A percentile compares a stretch with the other conserved stretches of the same genome.
phyloP scores from a whole-genome alignment of 805 yeast species.

The Saturnispora besseyi region DNA sequence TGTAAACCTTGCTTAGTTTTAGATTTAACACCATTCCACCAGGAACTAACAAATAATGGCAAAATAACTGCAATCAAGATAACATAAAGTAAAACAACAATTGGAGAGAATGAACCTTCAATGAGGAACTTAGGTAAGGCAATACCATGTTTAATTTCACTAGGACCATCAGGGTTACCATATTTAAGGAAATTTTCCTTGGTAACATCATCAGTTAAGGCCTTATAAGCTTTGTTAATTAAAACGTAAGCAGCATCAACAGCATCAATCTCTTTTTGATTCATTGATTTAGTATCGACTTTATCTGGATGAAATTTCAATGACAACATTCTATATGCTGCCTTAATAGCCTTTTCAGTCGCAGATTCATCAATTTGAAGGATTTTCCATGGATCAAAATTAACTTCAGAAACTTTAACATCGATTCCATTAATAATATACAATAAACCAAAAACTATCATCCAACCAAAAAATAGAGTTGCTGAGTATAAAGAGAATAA shows the following conservation, averaged over 20 bases:
- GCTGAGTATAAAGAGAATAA: slow-evolving; percentile 28
- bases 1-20: slow-evolving; percentile 79
- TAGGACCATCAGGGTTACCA: slow-evolving; percentile 99
- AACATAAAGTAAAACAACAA: slow-evolving; percentile 57
- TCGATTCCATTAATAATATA: slow-evolving; percentile 37
- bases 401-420: slow-evolving; percentile 32
- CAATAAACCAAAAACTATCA: slow-evolving; percentile 35
- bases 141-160: slow-evolving; percentile 81
- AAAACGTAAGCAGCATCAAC: slow-evolving; percentile 72
- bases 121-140: slow-evolving; percentile 89
- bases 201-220: slow-evolving; percentile 82
- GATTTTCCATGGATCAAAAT: slow-evolving; percentile 87
- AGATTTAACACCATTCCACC: slow-evolving; percentile 84
- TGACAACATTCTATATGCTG: slow-evolving; percentile 79
- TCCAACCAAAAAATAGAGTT: slow-evolving; percentile 51
- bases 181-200: slow-evolving; percentile 74
- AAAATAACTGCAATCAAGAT: slow-evolving; percentile 65
- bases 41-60: slow-evolving; percentile 71
- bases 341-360: slow-evolving; percentile 64
- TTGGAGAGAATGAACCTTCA: slow-evolving; percentile 65
- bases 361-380: slow-evolving; percentile 65
- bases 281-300: slow-evolving; percentile 49
- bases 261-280: slow-evolving; percentile 44
- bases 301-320: slow-evolving; percentile 92
- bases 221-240: slow-evolving; percentile 87